A percentile compares a stretch with the other conserved stretches of the same genome.
phyloP scores from a whole-genome alignment of 2,329 filamentous ascomycete species.

The Xylaria arbuscula region DNA sequence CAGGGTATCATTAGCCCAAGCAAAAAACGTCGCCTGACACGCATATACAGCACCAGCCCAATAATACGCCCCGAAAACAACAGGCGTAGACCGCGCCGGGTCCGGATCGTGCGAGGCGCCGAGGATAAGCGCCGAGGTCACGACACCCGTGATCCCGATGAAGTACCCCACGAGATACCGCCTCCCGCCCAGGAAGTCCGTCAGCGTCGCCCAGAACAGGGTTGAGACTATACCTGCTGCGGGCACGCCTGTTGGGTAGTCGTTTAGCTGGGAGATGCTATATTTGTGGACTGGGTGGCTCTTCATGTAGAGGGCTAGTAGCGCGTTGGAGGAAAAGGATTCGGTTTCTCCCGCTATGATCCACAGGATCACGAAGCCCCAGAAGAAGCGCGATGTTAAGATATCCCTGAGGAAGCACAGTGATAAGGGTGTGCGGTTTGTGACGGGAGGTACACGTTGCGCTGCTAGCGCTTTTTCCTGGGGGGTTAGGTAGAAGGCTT shows the following conservation, averaged over 20 bases:
- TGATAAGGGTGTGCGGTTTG: slow-evolving; percentile 59
- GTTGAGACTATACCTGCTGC: slow-evolving; percentile 70
- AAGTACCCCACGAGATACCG: slow-evolving; percentile 75
- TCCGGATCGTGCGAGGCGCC: slow-evolving; percentile 58
- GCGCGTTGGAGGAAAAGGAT: slow-evolving; percentile 73
- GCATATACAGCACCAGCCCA: slow-evolving; percentile 77
- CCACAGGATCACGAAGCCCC: slow-evolving; percentile 74
- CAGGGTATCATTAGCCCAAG: slow-evolving; percentile 79
- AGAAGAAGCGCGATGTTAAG: slow-evolving; percentile 71
- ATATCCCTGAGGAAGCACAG: slow-evolving; percentile 65
- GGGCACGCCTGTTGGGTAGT: slow-evolving; percentile 67
- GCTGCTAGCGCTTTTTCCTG: slow-evolving; percentile 52
- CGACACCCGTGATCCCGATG: slow-evolving; percentile 72
- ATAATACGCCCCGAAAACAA: slow-evolving; percentile 75
- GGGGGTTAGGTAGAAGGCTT: slow-evolving; percentile 60
- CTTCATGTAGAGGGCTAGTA: slow-evolving; percentile 64
- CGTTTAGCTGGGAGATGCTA: slow-evolving; percentile 63
- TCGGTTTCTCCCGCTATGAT: slow-evolving; percentile 78
- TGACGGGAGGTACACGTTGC: slow-evolving; percentile 54
- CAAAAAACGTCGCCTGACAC: slow-evolving; percentile 79
- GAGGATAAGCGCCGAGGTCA: slow-evolving; percentile 71
- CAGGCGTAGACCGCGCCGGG: slow-evolving; percentile 56
- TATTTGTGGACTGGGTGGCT: slow-evolving; percentile 58
- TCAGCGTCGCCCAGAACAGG: slow-evolving; percentile 75
- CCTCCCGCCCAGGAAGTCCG: slow-evolving; percentile 71